Percentiles rank a stretch among this genome's conserved stretches.
phyloP scores from a whole-genome alignment of 2,329 filamentous ascomycete genomes.

The Venturia effusa region DNA sequence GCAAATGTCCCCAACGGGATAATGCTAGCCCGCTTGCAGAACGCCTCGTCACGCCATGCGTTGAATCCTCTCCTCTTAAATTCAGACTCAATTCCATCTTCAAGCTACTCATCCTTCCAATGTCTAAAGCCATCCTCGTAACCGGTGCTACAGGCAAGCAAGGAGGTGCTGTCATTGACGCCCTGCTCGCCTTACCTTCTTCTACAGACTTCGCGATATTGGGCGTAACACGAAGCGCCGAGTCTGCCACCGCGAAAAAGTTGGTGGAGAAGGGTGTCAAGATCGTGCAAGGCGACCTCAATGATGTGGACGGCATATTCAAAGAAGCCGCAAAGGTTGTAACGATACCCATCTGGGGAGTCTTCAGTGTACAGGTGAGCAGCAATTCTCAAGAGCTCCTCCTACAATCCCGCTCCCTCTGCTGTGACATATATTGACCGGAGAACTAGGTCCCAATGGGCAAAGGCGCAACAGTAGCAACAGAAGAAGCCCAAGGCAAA shows the following conservation, averaged over 20 bases:
- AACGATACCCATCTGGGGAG: conserved; percentile 41
- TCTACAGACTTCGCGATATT: conserved; percentile 39
- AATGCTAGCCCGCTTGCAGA: neutral
- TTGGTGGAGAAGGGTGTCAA: conserved; percentile 38
- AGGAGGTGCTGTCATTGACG: conserved; percentile 32
- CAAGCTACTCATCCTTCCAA: no score
- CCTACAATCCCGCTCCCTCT: neutral
- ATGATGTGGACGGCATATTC: conserved; percentile 42
- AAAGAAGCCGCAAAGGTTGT: conserved; percentile 28
- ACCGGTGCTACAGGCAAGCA: conserved; percentile 38
- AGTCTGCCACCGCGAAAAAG: conserved; percentile 39
- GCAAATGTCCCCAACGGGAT: neutral
- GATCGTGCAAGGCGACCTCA: conserved; percentile 48
- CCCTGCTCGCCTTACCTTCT: conserved; percentile 26
- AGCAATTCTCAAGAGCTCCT: neutral
- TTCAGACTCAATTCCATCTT: no score
- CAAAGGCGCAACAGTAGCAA: conserved; percentile 27
- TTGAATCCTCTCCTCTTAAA: no score
- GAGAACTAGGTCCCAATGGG: conserved; percentile 32
- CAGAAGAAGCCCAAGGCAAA: conserved; percentile 46
- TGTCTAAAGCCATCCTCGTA: conserved; percentile 31
- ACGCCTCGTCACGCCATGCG: no score
- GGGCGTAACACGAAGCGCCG: conserved; percentile 48
- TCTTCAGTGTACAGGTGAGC: conserved; percentile 45
- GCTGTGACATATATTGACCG: no score